Evolutionary conservation across 2,329 filamentous ascomycete genomes (phyloP).

Genomic region (Colletotrichum sansevieriae): DNA sequence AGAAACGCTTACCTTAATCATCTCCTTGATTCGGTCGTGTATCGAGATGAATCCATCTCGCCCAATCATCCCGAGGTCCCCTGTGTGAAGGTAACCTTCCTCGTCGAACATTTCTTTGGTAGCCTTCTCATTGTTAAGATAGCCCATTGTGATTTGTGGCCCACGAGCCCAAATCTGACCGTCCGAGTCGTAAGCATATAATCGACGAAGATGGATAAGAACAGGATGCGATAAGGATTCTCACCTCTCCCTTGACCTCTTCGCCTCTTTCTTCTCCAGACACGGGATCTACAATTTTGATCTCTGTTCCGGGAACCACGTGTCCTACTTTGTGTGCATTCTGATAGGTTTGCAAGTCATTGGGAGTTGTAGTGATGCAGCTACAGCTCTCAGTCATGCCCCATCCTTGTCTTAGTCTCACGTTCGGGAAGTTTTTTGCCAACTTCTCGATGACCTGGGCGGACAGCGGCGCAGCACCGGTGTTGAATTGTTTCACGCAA

Average conservation of each 20-base stretch:
- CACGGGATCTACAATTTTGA: constrained; percentile 68
- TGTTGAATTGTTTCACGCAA: constrained; percentile 67
- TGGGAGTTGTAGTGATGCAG: constrained; percentile 73
- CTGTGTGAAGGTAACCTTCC: constrained; percentile 71
- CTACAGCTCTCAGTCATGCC: constrained; percentile 77
- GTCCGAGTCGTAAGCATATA: not conserved
- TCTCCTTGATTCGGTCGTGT: constrained; percentile 74
- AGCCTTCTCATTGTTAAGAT: constrained; percentile 58
- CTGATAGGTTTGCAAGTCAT: constrained; percentile 66
- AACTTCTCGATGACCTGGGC: constrained; percentile 69
- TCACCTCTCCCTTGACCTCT: constrained; percentile 61
- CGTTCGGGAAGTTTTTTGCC: constrained; percentile 67
- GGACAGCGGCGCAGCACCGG: constrained; percentile 70
- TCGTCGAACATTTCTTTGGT: constrained; percentile 64
- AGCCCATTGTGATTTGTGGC: constrained; percentile 64
- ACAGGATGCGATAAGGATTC: too few relatives aligned
- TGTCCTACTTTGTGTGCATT: constrained; percentile 69
- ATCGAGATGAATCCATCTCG: constrained; percentile 68
- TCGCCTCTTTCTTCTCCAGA: constrained; percentile 66
- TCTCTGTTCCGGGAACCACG: constrained; percentile 69
- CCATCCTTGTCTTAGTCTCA: constrained; percentile 75
- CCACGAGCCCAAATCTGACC: constrained; percentile 56
- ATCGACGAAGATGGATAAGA: not conserved
- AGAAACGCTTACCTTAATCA: constrained; percentile 68
- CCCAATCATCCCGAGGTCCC: constrained; percentile 68